These are phyloP conservation scores for Fusarium multiceps DNA, from an alignment of 2,329 filamentous ascomycete species.

Conservation along the genomic window DNA sequence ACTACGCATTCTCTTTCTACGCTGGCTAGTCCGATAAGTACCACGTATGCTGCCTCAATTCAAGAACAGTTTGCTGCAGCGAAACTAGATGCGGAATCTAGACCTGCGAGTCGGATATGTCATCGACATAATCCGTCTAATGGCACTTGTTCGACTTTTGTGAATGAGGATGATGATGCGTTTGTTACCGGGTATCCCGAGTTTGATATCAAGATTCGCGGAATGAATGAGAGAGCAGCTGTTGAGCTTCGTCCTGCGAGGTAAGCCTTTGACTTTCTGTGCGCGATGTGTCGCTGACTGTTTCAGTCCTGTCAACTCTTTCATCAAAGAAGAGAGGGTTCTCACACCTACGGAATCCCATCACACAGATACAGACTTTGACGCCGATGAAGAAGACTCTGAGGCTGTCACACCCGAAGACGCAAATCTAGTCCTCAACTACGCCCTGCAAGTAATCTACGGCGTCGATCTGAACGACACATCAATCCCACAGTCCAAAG, in stretches of 20 bases:
- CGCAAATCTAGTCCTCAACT: constrained; percentile 51
- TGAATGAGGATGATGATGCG: constrained; percentile 51
- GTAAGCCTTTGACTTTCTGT: not conserved
- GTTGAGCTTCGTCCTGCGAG: constrained; percentile 18
- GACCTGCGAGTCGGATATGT: constrained; percentile 45
- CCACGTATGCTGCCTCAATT: constrained; percentile 50
- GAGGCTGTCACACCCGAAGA: constrained; percentile 50
- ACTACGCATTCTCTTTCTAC: constrained; percentile 53
- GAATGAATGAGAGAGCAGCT: constrained; percentile 20
- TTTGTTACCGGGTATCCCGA: constrained; percentile 46
- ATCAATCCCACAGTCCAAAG: constrained; percentile 43
- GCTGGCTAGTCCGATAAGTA: constrained; percentile 52
- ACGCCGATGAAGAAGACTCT: constrained; percentile 32
- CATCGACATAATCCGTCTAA: constrained; percentile 51
- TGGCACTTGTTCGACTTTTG: constrained; percentile 54
- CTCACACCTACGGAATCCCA: constrained; percentile 35
- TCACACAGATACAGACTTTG: not conserved
- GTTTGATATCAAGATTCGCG: constrained; percentile 42
- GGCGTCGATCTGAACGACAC: constrained; percentile 53
- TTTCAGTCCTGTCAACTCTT: constrained; percentile 33
- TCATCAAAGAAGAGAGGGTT: constrained; percentile 36
- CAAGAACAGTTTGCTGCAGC: constrained; percentile 49
- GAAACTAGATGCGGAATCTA: constrained; percentile 39
- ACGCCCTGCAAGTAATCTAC: constrained; percentile 53
- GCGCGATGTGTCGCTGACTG: constrained; percentile 6